Evolutionary conservation across 148 eudicot species (phyloP), one percentile per base, ranked within the genome.

Genomic region (Rhododendron griersonianum): DNA sequence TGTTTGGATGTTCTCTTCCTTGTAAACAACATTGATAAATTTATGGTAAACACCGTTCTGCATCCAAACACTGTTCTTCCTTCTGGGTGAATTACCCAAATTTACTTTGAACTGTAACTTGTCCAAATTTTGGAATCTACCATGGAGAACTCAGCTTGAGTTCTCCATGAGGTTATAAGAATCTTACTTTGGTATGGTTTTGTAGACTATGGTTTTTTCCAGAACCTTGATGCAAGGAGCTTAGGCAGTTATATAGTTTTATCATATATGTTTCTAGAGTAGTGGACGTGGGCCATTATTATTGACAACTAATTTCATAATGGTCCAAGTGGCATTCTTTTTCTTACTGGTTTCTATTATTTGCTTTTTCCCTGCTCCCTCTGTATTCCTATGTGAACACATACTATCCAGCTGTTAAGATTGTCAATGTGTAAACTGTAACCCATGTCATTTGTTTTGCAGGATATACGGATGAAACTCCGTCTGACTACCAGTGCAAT

Each of bases 401-500:
- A 55, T 75, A 51, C 39, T 65, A 25, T 18, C 69, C 63, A 19
- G 45, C 57, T 85, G 47, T 39, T n/a, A 28, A 48, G 65, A 45
- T 37, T 61, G 50, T 78, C 51, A 47, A 44, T 55, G 61, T 55
- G 19, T 55, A 55, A 55, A 16, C 9, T 67, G 47, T 18, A 59
- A 57, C 50, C 8, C 13, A 55, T 85, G 82, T 61, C 55, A 14
- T 87, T 69, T 50, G 35, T 86, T 76, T 92, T 91, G 88, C 93
- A 97, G 99, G 99, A 83, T 91, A 91, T 89, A 93, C 98, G 11
- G 98, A 95, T 91, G 98, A 95, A 90, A 97, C 98, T 59, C 99
- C 99, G 33, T 95, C 98, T 84, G 99, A 95, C 65, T 97, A 97
- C 89, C 99, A 97, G 74, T 95, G 98, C 93, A 95, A 97, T 89